Conservation (phyloP, 345 rosid genomes). For the Anacardium occidentale region DNA sequence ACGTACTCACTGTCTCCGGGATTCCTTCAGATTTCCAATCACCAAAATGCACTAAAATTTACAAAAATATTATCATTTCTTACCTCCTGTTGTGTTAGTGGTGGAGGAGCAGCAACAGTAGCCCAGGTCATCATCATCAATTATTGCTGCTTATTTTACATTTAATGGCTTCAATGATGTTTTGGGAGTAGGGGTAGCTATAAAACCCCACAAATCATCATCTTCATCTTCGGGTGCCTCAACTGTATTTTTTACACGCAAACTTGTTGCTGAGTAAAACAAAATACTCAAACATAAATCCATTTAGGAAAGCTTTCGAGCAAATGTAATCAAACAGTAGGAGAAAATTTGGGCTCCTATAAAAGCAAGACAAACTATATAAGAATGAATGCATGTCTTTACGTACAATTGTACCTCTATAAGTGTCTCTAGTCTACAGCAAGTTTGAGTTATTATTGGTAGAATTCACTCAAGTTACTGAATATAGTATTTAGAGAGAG, state of each 20-base stretch:
- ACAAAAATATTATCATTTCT: conserved; percentile 36
- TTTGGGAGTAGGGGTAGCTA: conserved; percentile 83
- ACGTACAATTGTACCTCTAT: too few relatives aligned
- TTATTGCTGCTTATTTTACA: conserved; percentile 43
- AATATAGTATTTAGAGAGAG: background rate
- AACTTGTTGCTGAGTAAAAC: conserved; percentile 46
- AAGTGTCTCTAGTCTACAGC: too few relatives aligned
- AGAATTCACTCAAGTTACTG: too few relatives aligned
- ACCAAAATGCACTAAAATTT: conserved; percentile 38
- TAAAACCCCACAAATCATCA: conserved; percentile 94
- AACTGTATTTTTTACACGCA: conserved; percentile 48
- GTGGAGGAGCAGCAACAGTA: conserved; percentile 91
- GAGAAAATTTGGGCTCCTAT: too few relatives aligned
- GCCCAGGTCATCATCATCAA: conserved; percentile 92
- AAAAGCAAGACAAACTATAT: too few relatives aligned
- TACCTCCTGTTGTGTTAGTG: conserved; percentile 39
- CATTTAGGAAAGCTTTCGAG: too few relatives aligned
- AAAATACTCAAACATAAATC: background rate
- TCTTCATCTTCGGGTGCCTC: conserved; percentile 60
- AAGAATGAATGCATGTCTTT: too few relatives aligned
- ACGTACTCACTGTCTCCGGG: conserved; percentile 11
- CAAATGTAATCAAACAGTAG: too few relatives aligned
- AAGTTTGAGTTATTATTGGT: too few relatives aligned
- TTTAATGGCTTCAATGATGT: conserved; percentile 64
- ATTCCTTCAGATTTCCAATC: conserved; percentile 26